Percentiles rank a stretch among this genome's conserved stretches.
Conservation (phyloP, 106 monocot species). For the Amphibolis antarctica region DNA sequence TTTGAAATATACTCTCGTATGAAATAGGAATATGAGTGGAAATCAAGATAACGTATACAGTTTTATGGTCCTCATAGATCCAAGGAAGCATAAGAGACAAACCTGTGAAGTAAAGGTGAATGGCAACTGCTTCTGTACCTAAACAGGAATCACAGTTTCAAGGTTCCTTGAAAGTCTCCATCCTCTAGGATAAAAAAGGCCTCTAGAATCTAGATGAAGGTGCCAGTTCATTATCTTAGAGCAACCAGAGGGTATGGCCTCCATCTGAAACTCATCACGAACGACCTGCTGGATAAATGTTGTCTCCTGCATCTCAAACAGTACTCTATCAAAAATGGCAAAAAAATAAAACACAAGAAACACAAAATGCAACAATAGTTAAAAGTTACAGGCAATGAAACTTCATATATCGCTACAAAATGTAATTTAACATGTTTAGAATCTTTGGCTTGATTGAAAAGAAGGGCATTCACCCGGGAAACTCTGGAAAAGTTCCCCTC, state of each 20-base stretch:
- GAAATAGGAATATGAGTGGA: neutral
- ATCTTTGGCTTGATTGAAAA: no score
- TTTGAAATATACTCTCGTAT: no score
- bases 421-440: no score
- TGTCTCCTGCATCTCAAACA: constrained; percentile 46
- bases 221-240: constrained; percentile 86
- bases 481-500: no score
- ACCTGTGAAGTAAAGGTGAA: neutral
- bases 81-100: neutral
- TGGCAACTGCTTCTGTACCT: neutral
- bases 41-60: neutral
- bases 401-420: no score
- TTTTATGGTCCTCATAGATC: neutral
- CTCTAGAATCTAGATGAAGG: constrained; percentile 53
- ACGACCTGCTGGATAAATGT: constrained; percentile 89
- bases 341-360: neutral
- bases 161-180: constrained; percentile 4
- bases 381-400: no score
- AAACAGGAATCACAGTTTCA: constrained; percentile 4
- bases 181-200: constrained; percentile 41
- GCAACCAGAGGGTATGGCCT: constrained; percentile 60
- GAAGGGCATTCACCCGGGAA: no score
- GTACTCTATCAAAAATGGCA: neutral
- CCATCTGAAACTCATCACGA: constrained; percentile 97
- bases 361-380: neutral